Conservation (phyloP, 116 monocot species). For the Papilionanthe hybrid region DNA sequence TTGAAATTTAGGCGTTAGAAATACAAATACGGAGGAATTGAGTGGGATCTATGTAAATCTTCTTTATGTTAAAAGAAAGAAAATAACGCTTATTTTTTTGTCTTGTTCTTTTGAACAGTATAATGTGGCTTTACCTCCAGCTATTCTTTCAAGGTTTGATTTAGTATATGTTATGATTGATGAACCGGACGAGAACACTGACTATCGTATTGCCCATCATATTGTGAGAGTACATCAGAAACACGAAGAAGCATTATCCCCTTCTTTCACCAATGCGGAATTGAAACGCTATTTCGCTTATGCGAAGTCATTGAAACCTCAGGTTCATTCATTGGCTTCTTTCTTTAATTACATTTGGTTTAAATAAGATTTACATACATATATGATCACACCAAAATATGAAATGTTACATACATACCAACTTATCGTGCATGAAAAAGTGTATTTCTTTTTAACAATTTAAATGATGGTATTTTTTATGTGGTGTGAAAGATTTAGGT, state of each 20-base stretch:
- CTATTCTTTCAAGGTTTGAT: conserved; percentile 96
- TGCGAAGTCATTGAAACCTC: conserved; percentile 85
- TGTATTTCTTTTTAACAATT: too few relatives aligned
- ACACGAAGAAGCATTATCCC: conserved; percentile 86
- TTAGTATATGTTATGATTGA: conserved; percentile 98
- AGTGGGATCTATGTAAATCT: not conserved
- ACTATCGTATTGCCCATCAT: conserved; percentile 94
- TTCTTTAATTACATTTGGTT: not conserved
- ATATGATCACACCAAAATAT: too few relatives aligned
- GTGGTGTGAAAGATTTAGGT: too few relatives aligned
- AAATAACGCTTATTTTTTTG: not conserved
- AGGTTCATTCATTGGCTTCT: conserved; percentile 36
- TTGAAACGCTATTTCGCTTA: conserved; percentile 86
- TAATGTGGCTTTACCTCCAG: conserved; percentile 96
- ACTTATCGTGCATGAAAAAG: too few relatives aligned
- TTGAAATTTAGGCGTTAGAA: too few relatives aligned
- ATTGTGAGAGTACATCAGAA: conserved; percentile 98
- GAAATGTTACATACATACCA: too few relatives aligned
- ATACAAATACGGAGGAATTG: too few relatives aligned
- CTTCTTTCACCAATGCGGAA: conserved; percentile 78
- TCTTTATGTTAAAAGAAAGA: not conserved
- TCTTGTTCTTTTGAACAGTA: conserved; percentile 50
- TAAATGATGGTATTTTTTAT: too few relatives aligned
- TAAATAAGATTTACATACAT: not conserved
- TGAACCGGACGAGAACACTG: conserved; percentile 92